Evolutionary conservation across 176 grass and related monocot genomes (phyloP), one percentile per base, ranked within the genome.

Genomic region (Bromus sterilis): DNA sequence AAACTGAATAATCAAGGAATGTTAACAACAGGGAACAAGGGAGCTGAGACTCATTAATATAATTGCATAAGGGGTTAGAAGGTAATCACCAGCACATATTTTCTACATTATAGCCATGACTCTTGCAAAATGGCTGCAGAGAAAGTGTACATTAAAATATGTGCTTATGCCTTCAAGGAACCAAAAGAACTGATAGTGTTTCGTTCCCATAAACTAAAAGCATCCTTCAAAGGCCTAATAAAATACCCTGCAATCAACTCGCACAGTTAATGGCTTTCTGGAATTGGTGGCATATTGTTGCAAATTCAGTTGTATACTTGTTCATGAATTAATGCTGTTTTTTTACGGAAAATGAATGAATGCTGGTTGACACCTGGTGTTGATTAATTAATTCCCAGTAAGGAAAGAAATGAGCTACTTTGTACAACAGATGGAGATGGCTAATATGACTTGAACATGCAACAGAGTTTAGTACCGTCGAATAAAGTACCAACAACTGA

Each of bases 81-180:
- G 16, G 10, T 34, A 60, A 46, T 48, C 29, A 61, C 56, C 55
- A 33, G 32, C 5, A 55, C 12, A 40, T 24, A 49, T 2, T 61
- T 73, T 64, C 41, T 56, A 41, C 42, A 71, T 72, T 60, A 18
- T 72, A 78, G n/a, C 23, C 25, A 2, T 26, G 26, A 57, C 57
- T 77, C 28, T 78, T 78, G 55, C 65, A 69, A 49, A 59, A 85
- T 71, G 75, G 29, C 16, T 78, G 75, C n/a, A 63, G 23, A 51
- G 32, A 33, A 70, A 62, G 62, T 60, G 6, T 49, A 28, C 57
- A 56, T 33, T 9, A 66, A 73, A 55, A 59, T 71, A 74, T 49
- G 58, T 37, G n/a, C n/a, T 71, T 36, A 21, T 35, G n/a, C n/a
- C n/a, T n/a, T n/a, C n/a, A n/a, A n/a, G n/a, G n/a, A n/a, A 71